Evolutionary conservation across 805 yeast species (phyloP), one percentile per base, ranked within the genome.

Genomic region (Nakazawaea siamensis): DNA sequence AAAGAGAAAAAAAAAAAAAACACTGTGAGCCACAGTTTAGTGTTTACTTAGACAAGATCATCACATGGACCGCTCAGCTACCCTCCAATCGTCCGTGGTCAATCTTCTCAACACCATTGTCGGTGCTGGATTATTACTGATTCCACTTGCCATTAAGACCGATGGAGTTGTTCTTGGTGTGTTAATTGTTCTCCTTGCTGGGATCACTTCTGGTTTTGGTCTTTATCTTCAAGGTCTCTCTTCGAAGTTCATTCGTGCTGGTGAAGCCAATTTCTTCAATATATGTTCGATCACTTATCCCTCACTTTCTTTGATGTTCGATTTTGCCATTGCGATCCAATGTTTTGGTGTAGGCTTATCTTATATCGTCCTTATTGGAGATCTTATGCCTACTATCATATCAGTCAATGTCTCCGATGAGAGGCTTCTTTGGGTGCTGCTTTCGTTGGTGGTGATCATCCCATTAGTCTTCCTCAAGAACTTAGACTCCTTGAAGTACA

Each of bases 81-180:
- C 80, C 10, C 58, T 67, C 18, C 41, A 50, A 2, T 79, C 88
- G 1, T 80, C 90, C 2, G 59, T 73, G 13, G 62, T 81, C 35
- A 80, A 78, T 54, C 62, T 84, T 25, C 68, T 79, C 36, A 83
- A 83, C 58, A 82, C 92, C 18, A 80, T 83, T 37, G 68, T 83
- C 10, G 94, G 94, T 5, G 86, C 92, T 0, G 94, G 94, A 1
- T 62, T 81, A 27, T 64, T 82, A 17, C 85, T 88, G 11, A 72
- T 82, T 60, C 88, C 92, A 0, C 76, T 65, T 41, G 83, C 86
- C 1, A 76, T 80, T 56, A 65, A 68, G 37, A 68, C 80, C 18
- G 85, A 81, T 51, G 86, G 88, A 5, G 49, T 80, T 2, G 37
- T 73, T 8, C 57, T 76, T 18, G 92, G 92, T 2, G 44, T 66